These are phyloP conservation scores for Sporothrix euskadiensis DNA, from an alignment of 2,329 filamentous ascomycete species.

Conservation along the genomic window DNA sequence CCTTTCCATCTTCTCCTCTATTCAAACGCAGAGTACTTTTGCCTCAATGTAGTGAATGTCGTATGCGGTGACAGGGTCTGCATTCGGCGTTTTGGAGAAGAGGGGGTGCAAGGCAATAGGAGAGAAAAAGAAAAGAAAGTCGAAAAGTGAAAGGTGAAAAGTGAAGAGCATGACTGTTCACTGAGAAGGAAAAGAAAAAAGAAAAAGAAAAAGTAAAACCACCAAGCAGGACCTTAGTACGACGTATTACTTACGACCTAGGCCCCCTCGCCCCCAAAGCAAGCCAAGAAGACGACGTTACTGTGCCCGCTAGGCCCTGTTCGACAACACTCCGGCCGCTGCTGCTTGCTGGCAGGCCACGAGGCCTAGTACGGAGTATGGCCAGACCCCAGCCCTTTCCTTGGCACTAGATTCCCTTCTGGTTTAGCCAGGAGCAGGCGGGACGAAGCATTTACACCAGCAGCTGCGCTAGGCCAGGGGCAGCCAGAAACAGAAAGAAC, in stretches of 20 bases:
- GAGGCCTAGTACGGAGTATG: not conserved
- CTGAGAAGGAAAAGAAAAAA: not conserved
- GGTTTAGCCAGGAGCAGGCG: not conserved
- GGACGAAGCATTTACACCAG: not conserved
- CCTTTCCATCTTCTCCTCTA: not conserved
- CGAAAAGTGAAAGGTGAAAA: not conserved
- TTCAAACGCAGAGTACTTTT: not conserved
- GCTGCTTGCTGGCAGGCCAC: not conserved
- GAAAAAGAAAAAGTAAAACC: not conserved
- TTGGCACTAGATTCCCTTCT: not conserved
- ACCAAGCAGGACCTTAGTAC: not conserved
- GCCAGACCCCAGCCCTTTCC: not conserved
- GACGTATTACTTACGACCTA: not conserved
- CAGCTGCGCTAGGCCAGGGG: slow-evolving; percentile 18
- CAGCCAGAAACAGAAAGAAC: not conserved
- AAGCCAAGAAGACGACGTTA: slow-evolving; percentile 2
- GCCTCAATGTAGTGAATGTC: not conserved
- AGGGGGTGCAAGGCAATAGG: not conserved
- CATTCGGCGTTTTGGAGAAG: not conserved
- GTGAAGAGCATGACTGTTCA: not conserved
- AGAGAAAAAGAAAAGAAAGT: not conserved
- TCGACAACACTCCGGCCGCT: not conserved
- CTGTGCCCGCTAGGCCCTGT: not conserved
- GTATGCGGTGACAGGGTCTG: not conserved
- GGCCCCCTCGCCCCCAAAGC: not conserved